A percentile compares a stretch with the other conserved stretches of the same genome.
Conservation (phyloP, 2,329 filamentous ascomycete species). For the Lojkania enalia region DNA sequence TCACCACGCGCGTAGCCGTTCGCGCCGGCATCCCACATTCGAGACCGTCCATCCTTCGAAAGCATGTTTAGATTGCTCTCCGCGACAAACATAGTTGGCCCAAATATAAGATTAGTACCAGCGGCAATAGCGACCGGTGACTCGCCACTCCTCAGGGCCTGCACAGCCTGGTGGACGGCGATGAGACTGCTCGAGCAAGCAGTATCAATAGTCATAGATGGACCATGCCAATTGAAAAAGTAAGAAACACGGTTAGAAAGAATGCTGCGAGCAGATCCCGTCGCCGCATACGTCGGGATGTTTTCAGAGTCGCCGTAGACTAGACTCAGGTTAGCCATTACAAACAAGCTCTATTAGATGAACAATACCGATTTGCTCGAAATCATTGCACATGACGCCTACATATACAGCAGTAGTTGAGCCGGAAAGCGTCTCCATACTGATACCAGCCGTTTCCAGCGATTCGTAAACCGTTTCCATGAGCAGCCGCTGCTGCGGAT, state of each 20-base stretch:
- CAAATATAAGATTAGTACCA: conserved; percentile 26
- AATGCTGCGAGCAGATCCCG: conserved; percentile 34
- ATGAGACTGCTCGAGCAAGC: conserved; percentile 36
- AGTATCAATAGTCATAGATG: conserved; percentile 41
- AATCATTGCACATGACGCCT: conserved; percentile 10
- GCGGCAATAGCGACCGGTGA: conserved; percentile 13
- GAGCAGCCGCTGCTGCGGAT: conserved; percentile 18
- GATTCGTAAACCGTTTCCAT: conserved; percentile 18
- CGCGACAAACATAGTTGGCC: conserved; percentile 13
- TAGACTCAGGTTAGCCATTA: no score
- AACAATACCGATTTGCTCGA: neutral
- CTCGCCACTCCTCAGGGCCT: conserved; percentile 11
- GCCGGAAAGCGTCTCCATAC: conserved; percentile 8
- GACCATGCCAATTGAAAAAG: conserved; percentile 39
- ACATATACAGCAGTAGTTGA: conserved; percentile 10
- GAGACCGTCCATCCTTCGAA: conserved; percentile 26
- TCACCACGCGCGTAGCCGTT: conserved; percentile 59
- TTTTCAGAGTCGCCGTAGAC: no score
- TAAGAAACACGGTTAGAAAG: conserved; percentile 38
- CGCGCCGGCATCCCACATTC: conserved; percentile 45
- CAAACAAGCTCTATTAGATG: no score
- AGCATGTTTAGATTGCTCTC: conserved; percentile 37
- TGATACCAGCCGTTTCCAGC: conserved; percentile 11
- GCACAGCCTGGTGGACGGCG: conserved; percentile 24
- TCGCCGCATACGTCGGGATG: conserved; percentile 21